Evolutionary conservation across 306 rosid genomes (phyloP).

Genomic region (Ochetophila trinervis): DNA sequence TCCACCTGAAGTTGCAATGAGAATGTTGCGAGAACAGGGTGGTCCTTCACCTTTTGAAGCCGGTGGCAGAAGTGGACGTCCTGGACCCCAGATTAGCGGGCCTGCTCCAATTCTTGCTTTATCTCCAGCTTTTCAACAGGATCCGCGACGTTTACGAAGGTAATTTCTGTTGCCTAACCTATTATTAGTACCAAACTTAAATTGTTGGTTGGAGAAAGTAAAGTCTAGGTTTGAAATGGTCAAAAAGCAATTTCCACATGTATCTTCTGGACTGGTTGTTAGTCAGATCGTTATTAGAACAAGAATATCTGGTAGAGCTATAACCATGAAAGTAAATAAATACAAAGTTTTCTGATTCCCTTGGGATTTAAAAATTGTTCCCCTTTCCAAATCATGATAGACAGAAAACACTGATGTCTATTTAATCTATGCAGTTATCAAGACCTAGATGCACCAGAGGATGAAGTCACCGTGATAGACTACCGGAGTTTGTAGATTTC

Average conservation of each 20-base stretch:
- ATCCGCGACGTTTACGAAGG: constrained; percentile 95
- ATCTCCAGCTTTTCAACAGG: constrained; percentile 72
- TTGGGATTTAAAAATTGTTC: neutral
- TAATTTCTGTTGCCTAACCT: constrained; percentile 25
- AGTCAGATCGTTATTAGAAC: too few relatives aligned
- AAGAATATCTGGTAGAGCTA: too few relatives aligned
- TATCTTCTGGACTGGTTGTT: neutral
- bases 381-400: neutral
- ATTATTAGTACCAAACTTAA: neutral
- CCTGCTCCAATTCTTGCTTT: constrained; percentile 75
- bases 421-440: constrained; percentile 65
- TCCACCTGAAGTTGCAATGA: constrained; percentile 99
- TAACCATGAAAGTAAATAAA: too few relatives aligned
- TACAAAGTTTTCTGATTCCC: too few relatives aligned
- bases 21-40: constrained; percentile 94
- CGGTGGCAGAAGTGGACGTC: constrained; percentile 62
- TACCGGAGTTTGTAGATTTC: constrained; percentile 82
- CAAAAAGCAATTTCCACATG: too few relatives aligned
- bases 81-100: constrained; percentile 81
- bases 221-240: neutral
- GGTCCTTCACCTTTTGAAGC: constrained; percentile 87
- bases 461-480: constrained; percentile 96
- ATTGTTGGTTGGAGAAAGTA: neutral
- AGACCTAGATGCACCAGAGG: constrained; percentile 96
- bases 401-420: neutral